These are phyloP conservation scores for Alternaria sp. DNA, from an alignment of 2,329 filamentous ascomycete species.

Conservation along the genomic window DNA sequence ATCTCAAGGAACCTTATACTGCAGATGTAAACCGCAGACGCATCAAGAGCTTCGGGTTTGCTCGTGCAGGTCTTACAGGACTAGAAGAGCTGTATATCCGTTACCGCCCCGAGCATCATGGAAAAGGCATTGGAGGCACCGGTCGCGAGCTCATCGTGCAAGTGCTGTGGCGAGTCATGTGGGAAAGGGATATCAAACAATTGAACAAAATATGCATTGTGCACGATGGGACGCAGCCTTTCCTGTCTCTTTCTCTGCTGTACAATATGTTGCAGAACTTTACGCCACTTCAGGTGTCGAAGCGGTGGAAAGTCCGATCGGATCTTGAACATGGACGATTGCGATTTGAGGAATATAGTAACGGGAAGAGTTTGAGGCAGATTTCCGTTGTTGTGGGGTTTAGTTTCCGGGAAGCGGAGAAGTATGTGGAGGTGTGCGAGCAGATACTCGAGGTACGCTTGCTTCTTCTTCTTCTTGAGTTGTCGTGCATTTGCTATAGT, in stretches of 20 bases:
- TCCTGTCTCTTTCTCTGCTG: constrained; percentile 12
- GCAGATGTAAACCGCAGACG: constrained; percentile 12
- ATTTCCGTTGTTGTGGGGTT: constrained; percentile 14
- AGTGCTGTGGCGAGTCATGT: constrained; percentile 27
- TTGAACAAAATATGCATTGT: constrained; percentile 28
- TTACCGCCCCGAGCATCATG: constrained; percentile 10
- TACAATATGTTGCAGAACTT: constrained; percentile 14
- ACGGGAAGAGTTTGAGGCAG: constrained; percentile 7
- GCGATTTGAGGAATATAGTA: constrained; percentile 13
- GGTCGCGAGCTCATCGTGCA: constrained; percentile 18
- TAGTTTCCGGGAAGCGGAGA: constrained; percentile 18
- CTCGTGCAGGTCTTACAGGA: constrained; percentile 20
- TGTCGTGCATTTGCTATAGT: neutral
- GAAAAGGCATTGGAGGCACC: neutral
- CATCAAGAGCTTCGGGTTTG: constrained; percentile 20
- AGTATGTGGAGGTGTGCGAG: constrained; percentile 17
- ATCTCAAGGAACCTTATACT: constrained; percentile 1
- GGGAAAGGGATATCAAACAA: constrained; percentile 15
- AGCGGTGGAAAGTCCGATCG: constrained; percentile 12
- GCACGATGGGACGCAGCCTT: constrained; percentile 21
- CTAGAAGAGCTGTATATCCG: constrained; percentile 30
- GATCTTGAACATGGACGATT: constrained; percentile 22
- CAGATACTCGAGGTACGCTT: constrained; percentile 16
- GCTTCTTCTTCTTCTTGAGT: neutral
- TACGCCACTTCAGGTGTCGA: constrained; percentile 9